phyloP scores from a whole-genome alignment of 2,329 filamentous ascomycete species.

The Penicillium sp. region DNA sequence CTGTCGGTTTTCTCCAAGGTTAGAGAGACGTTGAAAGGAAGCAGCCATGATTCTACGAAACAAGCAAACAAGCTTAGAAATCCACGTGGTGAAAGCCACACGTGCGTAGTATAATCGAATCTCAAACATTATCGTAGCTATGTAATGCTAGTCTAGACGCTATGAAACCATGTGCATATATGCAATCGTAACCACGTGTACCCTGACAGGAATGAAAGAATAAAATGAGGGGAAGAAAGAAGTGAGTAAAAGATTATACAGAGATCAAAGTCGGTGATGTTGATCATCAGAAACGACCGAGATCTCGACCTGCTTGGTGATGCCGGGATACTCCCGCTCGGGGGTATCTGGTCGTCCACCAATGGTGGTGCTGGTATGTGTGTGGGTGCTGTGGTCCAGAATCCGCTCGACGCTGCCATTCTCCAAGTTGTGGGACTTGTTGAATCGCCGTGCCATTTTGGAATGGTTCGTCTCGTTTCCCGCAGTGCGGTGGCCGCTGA shows the following conservation, averaged over 20 bases:
- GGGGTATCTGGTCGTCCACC: conserved; percentile 20
- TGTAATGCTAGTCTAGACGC: conserved; percentile 5
- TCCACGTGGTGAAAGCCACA: neutral
- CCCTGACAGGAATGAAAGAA: neutral
- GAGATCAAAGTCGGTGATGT: neutral
- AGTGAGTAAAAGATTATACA: neutral
- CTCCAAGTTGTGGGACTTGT: conserved; percentile 25
- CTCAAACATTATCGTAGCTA: conserved; percentile 3
- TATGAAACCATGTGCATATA: neutral
- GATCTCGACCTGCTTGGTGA: conserved; percentile 41
- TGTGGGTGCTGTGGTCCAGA: conserved; percentile 22
- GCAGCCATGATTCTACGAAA: neutral
- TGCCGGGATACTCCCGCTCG: conserved; percentile 25
- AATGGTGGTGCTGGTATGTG: conserved; percentile 19
- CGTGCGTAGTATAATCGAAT: neutral
- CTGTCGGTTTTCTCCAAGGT: neutral
- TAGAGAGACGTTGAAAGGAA: neutral
- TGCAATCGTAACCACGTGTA: conserved; percentile 7
- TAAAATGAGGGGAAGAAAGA: neutral
- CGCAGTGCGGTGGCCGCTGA: conserved; percentile 28
- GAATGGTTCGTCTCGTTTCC: conserved; percentile 28
- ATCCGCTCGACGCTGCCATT: conserved; percentile 38
- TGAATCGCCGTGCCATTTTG: conserved; percentile 21
- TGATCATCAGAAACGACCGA: conserved; percentile 10
- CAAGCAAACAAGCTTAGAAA: neutral